Evolutionary conservation across 352 stramenopile genomes (phyloP), one percentile per base, ranked within the genome.

Genomic region (Phytophthora pluvialis): DNA sequence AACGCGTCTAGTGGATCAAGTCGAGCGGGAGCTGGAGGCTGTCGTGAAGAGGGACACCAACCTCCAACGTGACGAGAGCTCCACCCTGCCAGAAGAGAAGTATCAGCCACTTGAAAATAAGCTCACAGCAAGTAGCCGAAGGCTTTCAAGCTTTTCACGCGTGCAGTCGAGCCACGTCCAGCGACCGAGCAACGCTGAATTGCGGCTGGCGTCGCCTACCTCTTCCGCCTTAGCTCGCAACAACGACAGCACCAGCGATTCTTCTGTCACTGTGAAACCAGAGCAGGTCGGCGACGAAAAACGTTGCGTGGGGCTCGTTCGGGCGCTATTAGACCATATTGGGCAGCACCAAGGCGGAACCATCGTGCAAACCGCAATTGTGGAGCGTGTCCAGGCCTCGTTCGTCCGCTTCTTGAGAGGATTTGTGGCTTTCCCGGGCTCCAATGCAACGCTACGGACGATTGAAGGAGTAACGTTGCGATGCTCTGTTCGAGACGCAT

Each of bases 21-120:
- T 88, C 7, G 77, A 80, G 55, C 53, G 43, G 0, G 53, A 50
- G 10, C 67, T 89, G 11, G 64, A 75, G 26, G 54, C 54, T 5
- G 4, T 64, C 5, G 50, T 80, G 10, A 59, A 67, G 43, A 29
- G 55, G 16, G 56, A 67, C 11, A n/a, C 61, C 18, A 44, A n/a
- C 25, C 35, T 75, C 11, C 67, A 69, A 35, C 51, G 42, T 28
- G 55, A 75, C 38, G 44, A 55, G 7, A 43, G 10, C 8, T 39
- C 15, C 11, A 16, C 29, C 10, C 13, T 39, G 0, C 15, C 18
- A 12, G 54, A 60, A 40, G 54, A 67, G 13, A 63, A 53, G n/a
- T 11, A 25, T 25, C 47, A 63, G 1, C 48, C 43, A 44, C 44
- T 57, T 10, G 49, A 67, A 28, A 26, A 28, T 16, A 74, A 62